These are phyloP conservation scores for Catunica adiposa DNA, from an alignment of 2,329 filamentous ascomycete genomes.

Conservation along the genomic window DNA sequence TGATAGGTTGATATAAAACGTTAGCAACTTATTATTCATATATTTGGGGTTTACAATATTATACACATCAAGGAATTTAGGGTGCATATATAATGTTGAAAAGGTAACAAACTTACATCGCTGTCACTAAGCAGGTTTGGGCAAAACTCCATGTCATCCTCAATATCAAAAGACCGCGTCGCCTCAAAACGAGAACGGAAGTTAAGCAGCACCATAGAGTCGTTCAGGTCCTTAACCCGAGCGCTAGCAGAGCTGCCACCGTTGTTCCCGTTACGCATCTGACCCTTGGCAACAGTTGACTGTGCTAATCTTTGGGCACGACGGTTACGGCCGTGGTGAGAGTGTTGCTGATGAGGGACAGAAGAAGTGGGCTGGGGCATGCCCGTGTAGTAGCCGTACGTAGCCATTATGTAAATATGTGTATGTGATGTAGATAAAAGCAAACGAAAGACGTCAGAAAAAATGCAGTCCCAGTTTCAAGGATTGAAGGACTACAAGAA, in stretches of 20 bases:
- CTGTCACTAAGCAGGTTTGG: conserved; percentile 81
- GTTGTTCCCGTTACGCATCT: conserved; percentile 47
- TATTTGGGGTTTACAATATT: background rate
- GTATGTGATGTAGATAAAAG: background rate
- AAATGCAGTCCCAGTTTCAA: background rate
- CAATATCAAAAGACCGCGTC: conserved; percentile 82
- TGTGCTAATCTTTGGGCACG: conserved; percentile 59
- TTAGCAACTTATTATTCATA: conserved; percentile 18
- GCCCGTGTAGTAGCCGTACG: conserved; percentile 47
- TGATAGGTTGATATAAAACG: conserved; percentile 27
- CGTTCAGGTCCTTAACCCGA: conserved; percentile 47
- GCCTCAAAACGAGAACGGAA: conserved; percentile 85
- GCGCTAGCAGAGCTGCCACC: conserved; percentile 35
- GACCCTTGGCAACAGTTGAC: conserved; percentile 50
- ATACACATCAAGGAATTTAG: conserved; percentile 15
- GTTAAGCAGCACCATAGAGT: conserved; percentile 52
- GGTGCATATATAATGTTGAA: background rate
- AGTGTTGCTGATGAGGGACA: conserved; percentile 46
- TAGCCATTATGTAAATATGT: conserved; percentile 35
- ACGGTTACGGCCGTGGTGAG: conserved; percentile 71
- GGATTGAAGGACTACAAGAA: background rate
- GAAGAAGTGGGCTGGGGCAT: conserved; percentile 31
- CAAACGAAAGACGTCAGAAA: background rate
- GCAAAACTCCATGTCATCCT: conserved; percentile 93
- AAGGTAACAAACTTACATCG: conserved; percentile 49